These are phyloP conservation scores for Eucalyptus marginata DNA, from an alignment of 345 rosid genomes.

Conservation along the genomic window DNA sequence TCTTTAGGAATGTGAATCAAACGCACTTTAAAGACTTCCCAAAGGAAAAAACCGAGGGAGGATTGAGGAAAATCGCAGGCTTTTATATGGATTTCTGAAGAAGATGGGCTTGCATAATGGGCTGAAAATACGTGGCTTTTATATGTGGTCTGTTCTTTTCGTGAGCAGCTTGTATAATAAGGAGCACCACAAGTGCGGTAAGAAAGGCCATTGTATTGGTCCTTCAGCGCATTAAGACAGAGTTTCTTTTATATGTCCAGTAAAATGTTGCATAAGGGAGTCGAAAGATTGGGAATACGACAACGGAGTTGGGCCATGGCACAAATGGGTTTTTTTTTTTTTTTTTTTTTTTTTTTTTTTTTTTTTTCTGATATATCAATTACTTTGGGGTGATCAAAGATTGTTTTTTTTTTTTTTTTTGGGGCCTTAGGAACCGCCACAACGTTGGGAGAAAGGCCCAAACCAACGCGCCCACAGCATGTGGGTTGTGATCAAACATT, in stretches of 20 bases:
- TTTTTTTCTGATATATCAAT: neutral
- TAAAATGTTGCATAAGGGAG: neutral
- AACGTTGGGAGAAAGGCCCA: too few species aligned
- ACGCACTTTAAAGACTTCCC: neutral
- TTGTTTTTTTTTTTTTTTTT: too few species aligned
- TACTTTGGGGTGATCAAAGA: neutral
- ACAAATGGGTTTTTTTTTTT: neutral
- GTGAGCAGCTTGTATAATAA: neutral
- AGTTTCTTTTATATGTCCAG: neutral
- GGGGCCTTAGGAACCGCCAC: too few species aligned
- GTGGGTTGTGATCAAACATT: neutral
- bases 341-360: neutral
- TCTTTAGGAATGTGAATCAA: rapidly evolving
- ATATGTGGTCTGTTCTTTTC: neutral
- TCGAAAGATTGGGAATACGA: neutral
- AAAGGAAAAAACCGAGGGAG: neutral
- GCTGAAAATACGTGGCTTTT: neutral
- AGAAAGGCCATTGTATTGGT: neutral
- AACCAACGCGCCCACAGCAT: too few species aligned
- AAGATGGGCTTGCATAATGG: neutral
- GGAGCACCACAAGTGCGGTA: neutral
- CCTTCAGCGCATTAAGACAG: neutral
- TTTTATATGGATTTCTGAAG: neutral
- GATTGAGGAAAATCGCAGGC: neutral
- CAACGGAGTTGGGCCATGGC: neutral